Conservation (phyloP, 768 basidiomycete species). For the Neoboletus brunneissimus region DNA sequence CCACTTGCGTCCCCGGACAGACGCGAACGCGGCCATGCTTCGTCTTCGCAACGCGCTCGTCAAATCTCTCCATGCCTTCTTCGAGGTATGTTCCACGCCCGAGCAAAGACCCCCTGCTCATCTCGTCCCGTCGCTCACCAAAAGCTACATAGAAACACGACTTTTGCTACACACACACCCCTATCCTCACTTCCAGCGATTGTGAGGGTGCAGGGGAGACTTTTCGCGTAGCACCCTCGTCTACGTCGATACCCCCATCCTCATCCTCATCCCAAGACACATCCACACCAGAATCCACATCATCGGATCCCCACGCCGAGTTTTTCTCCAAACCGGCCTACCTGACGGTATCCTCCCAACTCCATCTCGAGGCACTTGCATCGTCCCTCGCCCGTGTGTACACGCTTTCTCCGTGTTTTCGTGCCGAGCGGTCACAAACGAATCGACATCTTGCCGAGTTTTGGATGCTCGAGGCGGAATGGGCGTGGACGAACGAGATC, state of each 20-base stretch:
- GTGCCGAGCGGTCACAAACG: slow-evolving; percentile 87
- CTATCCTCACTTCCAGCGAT: slow-evolving; percentile 86
- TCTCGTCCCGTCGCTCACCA: slow-evolving; percentile 15
- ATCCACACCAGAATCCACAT: background rate
- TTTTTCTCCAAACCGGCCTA: slow-evolving; percentile 79
- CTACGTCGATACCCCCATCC: background rate
- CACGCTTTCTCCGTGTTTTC: slow-evolving; percentile 91
- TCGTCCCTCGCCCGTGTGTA: slow-evolving; percentile 79
- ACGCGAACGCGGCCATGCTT: slow-evolving; percentile 68
- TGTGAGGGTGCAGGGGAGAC: slow-evolving; percentile 96
- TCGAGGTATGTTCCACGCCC: slow-evolving; percentile 53
- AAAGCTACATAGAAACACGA: slow-evolving; percentile 55
- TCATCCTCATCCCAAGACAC: background rate
- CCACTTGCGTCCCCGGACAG: slow-evolving; percentile 84
- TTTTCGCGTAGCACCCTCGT: slow-evolving; percentile 60
- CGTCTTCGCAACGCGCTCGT: slow-evolving; percentile 62
- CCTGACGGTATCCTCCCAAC: slow-evolving; percentile 92
- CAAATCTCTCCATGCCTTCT: slow-evolving; percentile 60
- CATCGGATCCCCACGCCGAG: slow-evolving; percentile 33
- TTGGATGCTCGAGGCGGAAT: slow-evolving; percentile 99
- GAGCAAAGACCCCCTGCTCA: background rate
- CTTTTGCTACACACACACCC: slow-evolving; percentile 78
- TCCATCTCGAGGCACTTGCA: slow-evolving; percentile 89
- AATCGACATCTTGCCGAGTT: slow-evolving; percentile 95
- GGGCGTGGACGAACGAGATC: slow-evolving; percentile 56